Conservation (phyloP, 805 yeast genomes). For the Candida manassasensis region DNA sequence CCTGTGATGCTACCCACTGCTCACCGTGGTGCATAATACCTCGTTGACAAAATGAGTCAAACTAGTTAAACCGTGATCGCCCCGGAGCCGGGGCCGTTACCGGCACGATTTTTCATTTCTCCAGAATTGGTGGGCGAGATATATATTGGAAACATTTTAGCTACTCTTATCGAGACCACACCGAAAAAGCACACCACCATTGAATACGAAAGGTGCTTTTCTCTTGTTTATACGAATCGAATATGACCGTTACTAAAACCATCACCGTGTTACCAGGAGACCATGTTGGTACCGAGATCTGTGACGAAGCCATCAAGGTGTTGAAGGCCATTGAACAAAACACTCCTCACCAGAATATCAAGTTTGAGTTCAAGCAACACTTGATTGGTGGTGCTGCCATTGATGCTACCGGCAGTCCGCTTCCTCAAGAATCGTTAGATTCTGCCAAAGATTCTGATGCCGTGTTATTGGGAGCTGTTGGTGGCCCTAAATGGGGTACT, state of each 20-base stretch:
- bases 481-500: constrained; percentile 99
- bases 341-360: constrained; percentile 37
- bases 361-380: constrained; percentile 76
- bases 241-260: constrained; percentile 41
- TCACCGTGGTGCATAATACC: too few relatives aligned
- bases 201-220: too few relatives aligned
- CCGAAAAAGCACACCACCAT: too few relatives aligned
- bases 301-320: constrained; percentile 88
- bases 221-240: too few relatives aligned
- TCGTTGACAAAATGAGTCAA: too few relatives aligned
- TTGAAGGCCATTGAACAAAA: constrained; percentile 65
- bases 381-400: constrained; percentile 98
- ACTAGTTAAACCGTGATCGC: too few relatives aligned
- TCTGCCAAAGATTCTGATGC: constrained; percentile 89
- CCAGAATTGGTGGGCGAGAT: too few relatives aligned
- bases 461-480: constrained; percentile 95
- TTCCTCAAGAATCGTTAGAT: constrained; percentile 77
- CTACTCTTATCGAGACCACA: too few relatives aligned
- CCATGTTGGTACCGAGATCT: constrained; percentile 91
- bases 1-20: too few relatives aligned
- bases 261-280: constrained; percentile 93
- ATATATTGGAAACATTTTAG: too few relatives aligned
- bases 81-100: too few relatives aligned
- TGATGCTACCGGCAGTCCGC: constrained; percentile 91
- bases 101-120: too few relatives aligned